These are phyloP conservation scores for Cutaneotrichosporon arboriforme DNA, from an alignment of 1,284 basidiomycete genomes.

Conservation along the genomic window DNA sequence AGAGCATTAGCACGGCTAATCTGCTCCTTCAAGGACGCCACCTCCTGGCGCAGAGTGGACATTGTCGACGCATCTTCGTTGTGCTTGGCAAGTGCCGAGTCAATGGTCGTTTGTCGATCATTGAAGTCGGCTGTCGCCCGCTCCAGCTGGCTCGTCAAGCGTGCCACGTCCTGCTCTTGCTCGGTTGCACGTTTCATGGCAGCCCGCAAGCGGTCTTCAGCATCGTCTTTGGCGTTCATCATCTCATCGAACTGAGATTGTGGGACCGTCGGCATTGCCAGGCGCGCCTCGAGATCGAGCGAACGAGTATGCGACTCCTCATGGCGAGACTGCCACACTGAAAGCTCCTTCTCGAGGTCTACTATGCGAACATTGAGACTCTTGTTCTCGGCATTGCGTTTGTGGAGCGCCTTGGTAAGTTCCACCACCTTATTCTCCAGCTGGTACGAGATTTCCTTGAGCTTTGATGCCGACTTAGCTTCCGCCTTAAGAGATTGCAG, in stretches of 20 bases:
- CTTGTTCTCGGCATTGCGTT: constrained; percentile 86
- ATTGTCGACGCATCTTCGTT: constrained; percentile 81
- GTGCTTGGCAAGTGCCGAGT: constrained; percentile 52
- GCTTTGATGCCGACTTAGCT: constrained; percentile 93
- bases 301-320: constrained; percentile 78
- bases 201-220: constrained; percentile 77
- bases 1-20: constrained; percentile 89
- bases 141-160: constrained; percentile 70
- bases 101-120: constrained; percentile 62
- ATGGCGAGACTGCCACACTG: constrained; percentile 76
- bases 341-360: constrained; percentile 77
- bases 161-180: constrained; percentile 77
- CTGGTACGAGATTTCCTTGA: constrained; percentile 97
- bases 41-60: constrained; percentile 81
- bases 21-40: constrained; percentile 86
- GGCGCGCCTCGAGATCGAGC: constrained; percentile 67
- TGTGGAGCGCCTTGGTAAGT: constrained; percentile 92
- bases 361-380: constrained; percentile 68
- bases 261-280: constrained; percentile 70
- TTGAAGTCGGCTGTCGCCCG: constrained; percentile 59
- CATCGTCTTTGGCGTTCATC: constrained; percentile 66
- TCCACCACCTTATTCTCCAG: constrained; percentile 99
- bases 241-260: constrained; percentile 70
- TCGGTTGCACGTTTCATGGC: constrained; percentile 66
- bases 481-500: constrained; percentile 78